phyloP scores from a whole-genome alignment of 345 rosid species.

The Gossypioides kirkii region DNA sequence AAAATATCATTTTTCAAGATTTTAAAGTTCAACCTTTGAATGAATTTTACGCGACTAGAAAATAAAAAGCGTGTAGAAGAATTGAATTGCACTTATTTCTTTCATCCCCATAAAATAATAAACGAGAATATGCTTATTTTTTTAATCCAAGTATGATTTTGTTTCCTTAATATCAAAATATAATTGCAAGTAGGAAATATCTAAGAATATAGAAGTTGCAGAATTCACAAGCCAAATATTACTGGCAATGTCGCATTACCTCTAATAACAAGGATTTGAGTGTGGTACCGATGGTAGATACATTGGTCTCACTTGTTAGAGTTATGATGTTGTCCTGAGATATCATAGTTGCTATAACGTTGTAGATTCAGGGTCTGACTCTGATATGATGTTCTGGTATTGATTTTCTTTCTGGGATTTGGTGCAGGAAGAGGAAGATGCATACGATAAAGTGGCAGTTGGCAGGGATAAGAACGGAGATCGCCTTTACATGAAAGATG shows the following conservation, averaged over 20 bases:
- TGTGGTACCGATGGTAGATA: not conserved
- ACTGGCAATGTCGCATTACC: not conserved
- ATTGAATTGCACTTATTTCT: not conserved
- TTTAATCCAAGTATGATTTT: not conserved
- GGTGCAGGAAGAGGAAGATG: conserved; percentile 76
- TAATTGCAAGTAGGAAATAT: not conserved
- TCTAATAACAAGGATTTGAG: not conserved
- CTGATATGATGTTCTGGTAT: not conserved
- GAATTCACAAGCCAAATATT: not conserved
- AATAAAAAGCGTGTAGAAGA: not conserved
- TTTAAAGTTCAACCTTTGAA: not conserved
- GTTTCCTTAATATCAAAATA: not conserved
- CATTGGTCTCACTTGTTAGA: not conserved
- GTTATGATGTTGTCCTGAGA: too few relatives aligned
- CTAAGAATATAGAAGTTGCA: not conserved
- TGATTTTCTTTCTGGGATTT: not conserved
- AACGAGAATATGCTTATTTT: not conserved
- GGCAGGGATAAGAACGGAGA: conserved; percentile 36
- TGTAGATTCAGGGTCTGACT: not conserved
- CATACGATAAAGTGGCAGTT: conserved; percentile 54
- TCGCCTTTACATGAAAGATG: conserved; percentile 39
- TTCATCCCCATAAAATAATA: not conserved
- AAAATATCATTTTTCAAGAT: not conserved
- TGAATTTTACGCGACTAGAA: not conserved
- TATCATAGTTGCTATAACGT: not conserved